phyloP scores from a whole-genome alignment of 2,329 filamentous ascomycete genomes.

The Aureobasidium sp. region DNA sequence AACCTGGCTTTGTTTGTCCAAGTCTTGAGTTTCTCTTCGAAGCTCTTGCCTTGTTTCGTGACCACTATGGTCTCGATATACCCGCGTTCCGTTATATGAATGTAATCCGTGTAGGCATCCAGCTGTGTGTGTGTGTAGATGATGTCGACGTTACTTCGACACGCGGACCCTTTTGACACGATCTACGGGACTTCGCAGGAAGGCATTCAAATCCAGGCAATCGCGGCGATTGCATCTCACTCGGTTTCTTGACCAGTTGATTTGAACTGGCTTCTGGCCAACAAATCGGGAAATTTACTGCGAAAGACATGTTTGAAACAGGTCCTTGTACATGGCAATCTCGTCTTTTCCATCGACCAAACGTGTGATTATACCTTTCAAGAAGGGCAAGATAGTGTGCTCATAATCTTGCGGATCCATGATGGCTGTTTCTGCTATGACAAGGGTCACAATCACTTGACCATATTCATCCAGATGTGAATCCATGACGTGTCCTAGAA shows the following conservation, averaged over 20 bases:
- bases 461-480: neutral
- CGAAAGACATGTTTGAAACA: neutral
- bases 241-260: neutral
- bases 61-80: neutral
- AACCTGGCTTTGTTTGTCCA: neutral
- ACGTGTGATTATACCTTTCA: neutral
- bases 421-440: neutral
- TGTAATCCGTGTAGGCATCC: slow-evolving; percentile 2
- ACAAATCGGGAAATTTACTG: neutral
- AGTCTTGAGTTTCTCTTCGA: neutral
- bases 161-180: neutral
- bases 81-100: neutral
- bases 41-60: neutral
- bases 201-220: neutral
- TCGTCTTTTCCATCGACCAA: neutral
- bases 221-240: neutral
- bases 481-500: neutral
- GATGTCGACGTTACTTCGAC: neutral
- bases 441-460: neutral
- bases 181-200: slow-evolving; percentile 1
- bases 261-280: neutral
- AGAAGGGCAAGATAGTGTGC: neutral
- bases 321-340: neutral
- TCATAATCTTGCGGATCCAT: slow-evolving; percentile 5
- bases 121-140: neutral